phyloP scores from a whole-genome alignment of 2,329 filamentous ascomycete genomes.

The Endothia cerciana region DNA sequence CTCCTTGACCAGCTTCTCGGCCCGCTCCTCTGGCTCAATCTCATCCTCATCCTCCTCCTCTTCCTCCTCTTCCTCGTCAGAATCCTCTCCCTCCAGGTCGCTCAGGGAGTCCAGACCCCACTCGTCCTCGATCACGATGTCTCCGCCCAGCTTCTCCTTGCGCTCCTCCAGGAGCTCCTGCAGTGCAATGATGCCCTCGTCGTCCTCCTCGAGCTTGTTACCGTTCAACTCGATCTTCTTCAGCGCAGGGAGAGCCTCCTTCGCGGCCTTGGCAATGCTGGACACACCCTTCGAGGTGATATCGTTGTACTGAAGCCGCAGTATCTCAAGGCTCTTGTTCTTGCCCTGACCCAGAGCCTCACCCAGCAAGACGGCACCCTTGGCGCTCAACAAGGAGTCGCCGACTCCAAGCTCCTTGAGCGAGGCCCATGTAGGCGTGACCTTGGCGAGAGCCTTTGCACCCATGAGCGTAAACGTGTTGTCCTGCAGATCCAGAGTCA shows the following conservation, averaged over 20 bases:
- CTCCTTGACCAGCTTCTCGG: constrained; percentile 70
- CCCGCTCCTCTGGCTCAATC: constrained; percentile 62
- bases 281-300: constrained; percentile 79
- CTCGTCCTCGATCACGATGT: constrained; percentile 72
- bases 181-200: constrained; percentile 70
- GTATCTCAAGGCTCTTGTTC: constrained; percentile 77
- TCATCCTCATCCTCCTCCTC: constrained; percentile 67
- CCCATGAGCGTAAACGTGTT: constrained; percentile 92
- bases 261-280: constrained; percentile 69
- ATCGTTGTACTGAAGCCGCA: constrained; percentile 93
- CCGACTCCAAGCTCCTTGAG: constrained; percentile 85
- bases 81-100: constrained; percentile 80
- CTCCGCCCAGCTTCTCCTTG: constrained; percentile 73
- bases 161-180: constrained; percentile 74
- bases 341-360: constrained; percentile 73
- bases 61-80: constrained; percentile 69
- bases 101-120: constrained; percentile 87
- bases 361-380: constrained; percentile 76
- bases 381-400: constrained; percentile 81
- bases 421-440: constrained; percentile 73
- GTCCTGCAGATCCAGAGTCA: constrained; percentile 89
- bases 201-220: constrained; percentile 91
- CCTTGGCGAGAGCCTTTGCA: constrained; percentile 75
- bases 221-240: constrained; percentile 92
- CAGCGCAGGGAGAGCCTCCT: constrained; percentile 71